phyloP scores from a whole-genome alignment of 257 asterid species.

The Eucommia ulmoides region DNA sequence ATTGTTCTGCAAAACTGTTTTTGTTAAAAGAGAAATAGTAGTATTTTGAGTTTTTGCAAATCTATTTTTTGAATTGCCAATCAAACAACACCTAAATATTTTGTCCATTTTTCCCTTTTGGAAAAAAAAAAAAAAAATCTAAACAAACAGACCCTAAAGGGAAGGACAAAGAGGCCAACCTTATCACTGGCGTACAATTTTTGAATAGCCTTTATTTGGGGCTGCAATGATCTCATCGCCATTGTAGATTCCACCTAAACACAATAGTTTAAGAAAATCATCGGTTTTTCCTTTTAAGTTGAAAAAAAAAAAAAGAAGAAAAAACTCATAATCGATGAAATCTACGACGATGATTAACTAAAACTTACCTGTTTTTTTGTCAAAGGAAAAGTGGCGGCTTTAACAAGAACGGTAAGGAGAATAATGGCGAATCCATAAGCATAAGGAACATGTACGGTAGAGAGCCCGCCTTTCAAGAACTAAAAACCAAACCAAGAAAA shows the following conservation, averaged over 20 bases:
- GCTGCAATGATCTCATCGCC: conserved; percentile 93
- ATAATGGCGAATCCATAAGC: conserved; percentile 96
- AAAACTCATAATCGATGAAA: too few species aligned
- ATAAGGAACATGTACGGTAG: conserved; percentile 79
- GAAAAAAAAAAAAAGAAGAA: too few species aligned
- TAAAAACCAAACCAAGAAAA: conserved; percentile 16
- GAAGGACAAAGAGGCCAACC: conserved; percentile 37
- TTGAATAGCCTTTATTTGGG: conserved; percentile 97
- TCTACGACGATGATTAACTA: too few species aligned
- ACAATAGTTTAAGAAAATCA: conserved; percentile 11
- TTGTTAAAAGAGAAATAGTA: too few species aligned
- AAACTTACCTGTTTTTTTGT: conserved; percentile 79
- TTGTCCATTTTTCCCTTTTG: too few species aligned
- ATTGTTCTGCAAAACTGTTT: too few species aligned
- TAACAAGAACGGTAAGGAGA: conserved; percentile 74
- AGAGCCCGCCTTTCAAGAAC: conserved; percentile 91
- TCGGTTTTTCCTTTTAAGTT: too few species aligned
- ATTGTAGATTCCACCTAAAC: conserved; percentile 88
- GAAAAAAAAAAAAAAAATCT: too few species aligned
- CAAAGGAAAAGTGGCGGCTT: conserved; percentile 90
- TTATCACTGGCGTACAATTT: conserved; percentile 94
- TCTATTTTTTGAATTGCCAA: too few species aligned
- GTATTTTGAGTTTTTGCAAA: too few species aligned
- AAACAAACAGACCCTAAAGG: too few species aligned
- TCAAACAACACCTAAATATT: too few species aligned